Evolutionary conservation across 1,139 yeast genomes (phyloP).

Genomic region (Kurtzmaniella quercitrusa): DNA sequence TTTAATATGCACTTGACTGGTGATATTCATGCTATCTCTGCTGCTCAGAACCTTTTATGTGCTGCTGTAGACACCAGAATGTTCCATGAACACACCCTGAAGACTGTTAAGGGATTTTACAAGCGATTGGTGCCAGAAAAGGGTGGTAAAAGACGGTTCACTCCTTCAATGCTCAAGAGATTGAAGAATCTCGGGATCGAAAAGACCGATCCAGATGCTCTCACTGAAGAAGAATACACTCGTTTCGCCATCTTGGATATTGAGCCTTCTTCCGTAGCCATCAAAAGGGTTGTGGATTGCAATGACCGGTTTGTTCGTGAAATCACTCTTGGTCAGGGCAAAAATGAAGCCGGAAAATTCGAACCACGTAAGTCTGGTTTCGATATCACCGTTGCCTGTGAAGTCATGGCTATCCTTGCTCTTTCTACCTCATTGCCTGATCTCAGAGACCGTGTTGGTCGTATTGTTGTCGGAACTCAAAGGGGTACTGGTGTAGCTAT

Average conservation of each 20-base stretch:
- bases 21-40: conserved; percentile 78
- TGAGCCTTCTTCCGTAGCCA: conserved; percentile 68
- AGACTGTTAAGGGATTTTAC: conserved; percentile 59
- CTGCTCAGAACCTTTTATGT: conserved; percentile 73
- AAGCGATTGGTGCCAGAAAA: conserved; percentile 68
- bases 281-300: conserved; percentile 77
- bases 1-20: conserved; percentile 84
- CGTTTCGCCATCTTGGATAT: conserved; percentile 64
- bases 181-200: conserved; percentile 58
- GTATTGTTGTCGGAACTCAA: conserved; percentile 67
- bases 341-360: conserved; percentile 64
- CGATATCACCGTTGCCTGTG: conserved; percentile 81
- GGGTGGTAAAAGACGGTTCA: conserved; percentile 55
- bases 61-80: conserved; percentile 84
- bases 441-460: conserved; percentile 66
- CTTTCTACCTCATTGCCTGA: conserved; percentile 63
- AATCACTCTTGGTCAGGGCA: conserved; percentile 71
- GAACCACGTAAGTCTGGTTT: conserved; percentile 70
- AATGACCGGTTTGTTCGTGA: conserved; percentile 76
- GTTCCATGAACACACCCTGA: conserved; percentile 74
- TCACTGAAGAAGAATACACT: conserved; percentile 60
- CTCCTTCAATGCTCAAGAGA: conserved; percentile 64
- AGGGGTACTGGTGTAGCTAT: conserved; percentile 55
- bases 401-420: conserved; percentile 78
- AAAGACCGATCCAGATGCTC: conserved; percentile 64